Conservation (phyloP, 805 yeast species). For the Suhomyces sp. region DNA sequence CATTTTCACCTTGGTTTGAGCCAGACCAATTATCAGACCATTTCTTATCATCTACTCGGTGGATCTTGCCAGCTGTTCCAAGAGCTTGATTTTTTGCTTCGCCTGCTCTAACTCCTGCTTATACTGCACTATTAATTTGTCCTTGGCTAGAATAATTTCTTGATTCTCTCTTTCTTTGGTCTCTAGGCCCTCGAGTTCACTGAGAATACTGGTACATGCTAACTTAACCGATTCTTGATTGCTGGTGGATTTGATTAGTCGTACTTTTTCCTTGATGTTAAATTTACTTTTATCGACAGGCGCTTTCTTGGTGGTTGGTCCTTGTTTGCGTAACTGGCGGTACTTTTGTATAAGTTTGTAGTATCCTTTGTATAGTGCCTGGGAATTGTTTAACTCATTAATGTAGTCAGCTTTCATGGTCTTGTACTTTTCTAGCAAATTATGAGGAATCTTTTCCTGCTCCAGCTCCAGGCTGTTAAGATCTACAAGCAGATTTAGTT, state of each 20-base stretch:
- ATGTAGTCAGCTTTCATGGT: constrained; percentile 25
- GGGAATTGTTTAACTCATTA: constrained; percentile 25
- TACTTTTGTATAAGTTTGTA: constrained; percentile 28
- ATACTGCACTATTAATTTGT: constrained; percentile 14
- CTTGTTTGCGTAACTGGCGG: constrained; percentile 11
- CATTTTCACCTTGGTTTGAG: background rate
- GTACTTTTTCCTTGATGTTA: constrained; percentile 15
- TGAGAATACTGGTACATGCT: constrained; percentile 21
- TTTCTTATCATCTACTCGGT: constrained; percentile 17
- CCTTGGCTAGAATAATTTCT: constrained; percentile 22
- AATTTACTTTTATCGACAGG: constrained; percentile 3
- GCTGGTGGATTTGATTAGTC: constrained; percentile 20
- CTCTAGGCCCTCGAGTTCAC: constrained; percentile 13
- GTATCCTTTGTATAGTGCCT: constrained; percentile 30
- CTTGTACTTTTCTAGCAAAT: constrained; percentile 13
- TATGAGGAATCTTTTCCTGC: constrained; percentile 7
- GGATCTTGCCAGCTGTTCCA: constrained; percentile 9
- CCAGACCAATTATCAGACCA: background rate
- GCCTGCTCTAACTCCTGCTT: constrained; percentile 26
- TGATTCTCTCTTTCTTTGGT: constrained; percentile 15
- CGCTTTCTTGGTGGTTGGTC: background rate
- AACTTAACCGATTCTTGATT: constrained; percentile 16
- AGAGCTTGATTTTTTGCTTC: constrained; percentile 14
- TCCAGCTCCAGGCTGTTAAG: constrained; percentile 11
- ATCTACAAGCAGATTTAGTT: constrained; percentile 20